Conservation (phyloP, 2,329 filamentous ascomycete genomes). For the Ploettnerulaceae sp. region DNA sequence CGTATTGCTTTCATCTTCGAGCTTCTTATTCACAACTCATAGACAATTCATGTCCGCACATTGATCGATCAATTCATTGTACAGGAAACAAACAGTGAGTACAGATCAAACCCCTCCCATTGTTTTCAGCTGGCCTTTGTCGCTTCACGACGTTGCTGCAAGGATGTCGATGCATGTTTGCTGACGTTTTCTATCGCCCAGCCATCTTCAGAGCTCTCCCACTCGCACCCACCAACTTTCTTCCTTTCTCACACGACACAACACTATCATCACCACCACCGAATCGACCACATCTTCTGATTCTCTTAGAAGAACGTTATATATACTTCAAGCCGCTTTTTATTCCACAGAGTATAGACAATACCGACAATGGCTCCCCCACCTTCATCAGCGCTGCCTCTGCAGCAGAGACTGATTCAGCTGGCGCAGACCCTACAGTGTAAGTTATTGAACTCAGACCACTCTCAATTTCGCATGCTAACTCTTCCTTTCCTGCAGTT, state of each 20-base stretch:
- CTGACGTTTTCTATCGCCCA: constrained; percentile 4
- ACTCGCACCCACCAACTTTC: constrained; percentile 14
- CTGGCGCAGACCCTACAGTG: constrained; percentile 92
- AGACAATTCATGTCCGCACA: too few relatives aligned
- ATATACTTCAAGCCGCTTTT: too few relatives aligned
- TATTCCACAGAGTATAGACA: too few relatives aligned
- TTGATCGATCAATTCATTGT: too few relatives aligned
- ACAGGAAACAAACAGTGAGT: too few relatives aligned
- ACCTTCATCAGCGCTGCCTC: constrained; percentile 32
- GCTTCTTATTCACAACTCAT: background rate
- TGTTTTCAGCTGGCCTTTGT: too few relatives aligned
- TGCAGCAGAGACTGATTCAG: constrained; percentile 56
- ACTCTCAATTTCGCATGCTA: constrained; percentile 18
- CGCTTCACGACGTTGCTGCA: constrained; percentile 5
- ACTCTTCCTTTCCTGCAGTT: constrained; percentile 43
- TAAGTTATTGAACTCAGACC: constrained; percentile 41
- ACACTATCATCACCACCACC: background rate
- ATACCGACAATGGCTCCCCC: constrained; percentile 32
- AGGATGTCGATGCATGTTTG: too few relatives aligned
- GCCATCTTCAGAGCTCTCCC: constrained; percentile 16
- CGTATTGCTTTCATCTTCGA: background rate
- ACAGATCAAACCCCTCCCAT: too few relatives aligned
- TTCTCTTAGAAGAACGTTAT: too few relatives aligned
- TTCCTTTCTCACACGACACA: constrained; percentile 16
- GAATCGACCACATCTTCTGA: constrained; percentile 4